Evolutionary conservation across 1,284 basidiomycete species (phyloP), one percentile per base, ranked within the genome.

Genomic region (Irpex sp.): DNA sequence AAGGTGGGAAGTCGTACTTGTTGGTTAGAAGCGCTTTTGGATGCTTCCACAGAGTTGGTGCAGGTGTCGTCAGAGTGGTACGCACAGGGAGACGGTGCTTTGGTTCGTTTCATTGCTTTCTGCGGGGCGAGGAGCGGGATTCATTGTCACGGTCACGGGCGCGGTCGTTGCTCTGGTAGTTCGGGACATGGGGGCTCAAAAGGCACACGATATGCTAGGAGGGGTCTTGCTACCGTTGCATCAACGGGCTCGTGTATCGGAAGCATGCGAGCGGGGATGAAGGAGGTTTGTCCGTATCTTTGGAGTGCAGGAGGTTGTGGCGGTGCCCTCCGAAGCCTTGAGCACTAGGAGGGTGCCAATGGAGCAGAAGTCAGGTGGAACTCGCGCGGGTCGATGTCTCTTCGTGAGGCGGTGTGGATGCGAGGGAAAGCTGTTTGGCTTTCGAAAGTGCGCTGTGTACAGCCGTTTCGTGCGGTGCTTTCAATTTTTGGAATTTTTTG

Each of bases 321-420:
- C 51, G 64, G 62, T 36, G 38, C 49, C 60, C 65, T 48, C 65
- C 63, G 65, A 66, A 62, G 65, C 63, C 65, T 60, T 40, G 65
- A 52, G 65, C 63, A 64, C 63, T 64, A 66, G 65, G 65, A 52
- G 49, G 15, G 49, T 31, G 57, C 49, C 59, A 37, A 54, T 56
- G 60, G 65, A 64, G 65, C 65, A 66, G 61, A 63, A 37, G 51
- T 60, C 59, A 36, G 55, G 54, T 60, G 47, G 65, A 66, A 66
- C 60, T 57, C 63, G 52, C 56, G 63, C 63, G 63, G 62, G 5
- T 21, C 58, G 62, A 51, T 36, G 62, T 51, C 44, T 57, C 34
- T 44, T 36, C 40, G 40, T 62, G 52, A 59, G 31, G 17, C 17
- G 40, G 60, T 48, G 47, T 21, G 36, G 48, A 59, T 58, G 62